phyloP scores from a whole-genome alignment of 345 rosid species.

The Noccaea bulbosa region DNA sequence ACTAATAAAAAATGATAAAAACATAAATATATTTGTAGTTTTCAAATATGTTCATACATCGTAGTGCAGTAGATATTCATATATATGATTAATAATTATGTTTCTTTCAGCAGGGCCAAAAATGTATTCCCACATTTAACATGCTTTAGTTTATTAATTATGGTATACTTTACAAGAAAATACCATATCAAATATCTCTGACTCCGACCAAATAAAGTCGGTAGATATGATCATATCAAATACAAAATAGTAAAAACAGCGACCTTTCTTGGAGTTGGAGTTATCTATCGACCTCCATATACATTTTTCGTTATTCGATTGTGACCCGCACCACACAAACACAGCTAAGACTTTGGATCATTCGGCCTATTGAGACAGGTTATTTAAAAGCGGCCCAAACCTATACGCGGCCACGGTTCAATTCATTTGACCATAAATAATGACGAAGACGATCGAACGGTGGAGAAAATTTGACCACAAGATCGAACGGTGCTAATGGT shows the following conservation, averaged over 20 bases:
- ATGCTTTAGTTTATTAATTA: conserved; percentile 16
- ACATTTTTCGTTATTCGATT: conserved; percentile 41
- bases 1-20: background rate
- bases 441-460: conserved; percentile 25
- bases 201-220: conserved; percentile 30
- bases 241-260: conserved; percentile 12
- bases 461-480: conserved; percentile 1
- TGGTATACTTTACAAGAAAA: conserved; percentile 28
- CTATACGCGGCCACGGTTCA: conserved; percentile 32
- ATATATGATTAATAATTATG: background rate
- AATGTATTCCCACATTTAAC: conserved; percentile 31
- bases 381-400: conserved; percentile 25
- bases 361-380: conserved; percentile 7
- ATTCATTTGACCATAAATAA: conserved; percentile 24
- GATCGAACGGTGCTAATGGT: conserved; percentile 7
- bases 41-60: background rate
- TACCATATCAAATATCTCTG: conserved; percentile 24
- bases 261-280: conserved; percentile 34
- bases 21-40: background rate
- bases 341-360: conserved; percentile 29
- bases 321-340: conserved; percentile 37
- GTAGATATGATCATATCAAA: conserved; percentile 33
- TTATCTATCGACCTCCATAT: conserved; percentile 42
- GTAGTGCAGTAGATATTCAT: background rate
- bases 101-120: conserved; percentile 14